Conservation (phyloP, 2,329 filamentous ascomycete genomes). For the Talaromyces albobiverticillius region DNA sequence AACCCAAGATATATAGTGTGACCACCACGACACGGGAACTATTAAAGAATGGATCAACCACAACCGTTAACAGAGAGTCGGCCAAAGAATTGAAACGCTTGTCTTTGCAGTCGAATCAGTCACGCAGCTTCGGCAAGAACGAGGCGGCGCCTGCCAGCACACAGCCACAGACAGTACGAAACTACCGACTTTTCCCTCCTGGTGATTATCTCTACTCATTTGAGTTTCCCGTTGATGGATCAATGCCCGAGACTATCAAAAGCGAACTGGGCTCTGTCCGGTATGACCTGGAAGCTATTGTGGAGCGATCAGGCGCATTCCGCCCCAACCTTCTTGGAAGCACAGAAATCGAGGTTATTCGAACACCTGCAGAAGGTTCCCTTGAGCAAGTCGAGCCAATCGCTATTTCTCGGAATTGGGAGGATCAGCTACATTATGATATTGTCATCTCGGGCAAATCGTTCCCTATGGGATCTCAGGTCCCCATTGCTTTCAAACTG, state of each 20-base stretch:
- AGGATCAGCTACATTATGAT: slow-evolving; percentile 92
- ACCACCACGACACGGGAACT: slow-evolving; percentile 34
- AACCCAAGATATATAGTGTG: slow-evolving; percentile 20
- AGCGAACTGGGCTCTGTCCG: slow-evolving; percentile 82
- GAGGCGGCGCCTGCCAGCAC: slow-evolving; percentile 56
- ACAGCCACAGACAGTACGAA: slow-evolving; percentile 66
- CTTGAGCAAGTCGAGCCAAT: slow-evolving; percentile 90
- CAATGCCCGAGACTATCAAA: slow-evolving; percentile 77
- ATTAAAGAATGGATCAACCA: slow-evolving; percentile 35
- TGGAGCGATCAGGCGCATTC: slow-evolving; percentile 86
- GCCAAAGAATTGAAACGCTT: slow-evolving; percentile 60
- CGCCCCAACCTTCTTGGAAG: slow-evolving; percentile 79
- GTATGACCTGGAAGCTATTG: slow-evolving; percentile 80
- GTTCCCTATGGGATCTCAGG: slow-evolving; percentile 81
- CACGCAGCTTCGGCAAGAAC: slow-evolving; percentile 79
- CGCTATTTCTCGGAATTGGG: slow-evolving; percentile 89
- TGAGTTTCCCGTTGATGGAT: slow-evolving; percentile 76
- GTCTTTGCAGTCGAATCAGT: slow-evolving; percentile 76
- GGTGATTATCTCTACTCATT: slow-evolving; percentile 74
- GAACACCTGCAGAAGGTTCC: slow-evolving; percentile 81
- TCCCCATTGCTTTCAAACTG: slow-evolving; percentile 91
- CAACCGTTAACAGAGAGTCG: slow-evolving; percentile 42
- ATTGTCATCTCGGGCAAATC: slow-evolving; percentile 96
- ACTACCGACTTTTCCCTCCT: slow-evolving; percentile 81
- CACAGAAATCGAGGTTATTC: slow-evolving; percentile 79